Conservation (phyloP, 306 rosid species). For the Erythrophleum fordii region DNA sequence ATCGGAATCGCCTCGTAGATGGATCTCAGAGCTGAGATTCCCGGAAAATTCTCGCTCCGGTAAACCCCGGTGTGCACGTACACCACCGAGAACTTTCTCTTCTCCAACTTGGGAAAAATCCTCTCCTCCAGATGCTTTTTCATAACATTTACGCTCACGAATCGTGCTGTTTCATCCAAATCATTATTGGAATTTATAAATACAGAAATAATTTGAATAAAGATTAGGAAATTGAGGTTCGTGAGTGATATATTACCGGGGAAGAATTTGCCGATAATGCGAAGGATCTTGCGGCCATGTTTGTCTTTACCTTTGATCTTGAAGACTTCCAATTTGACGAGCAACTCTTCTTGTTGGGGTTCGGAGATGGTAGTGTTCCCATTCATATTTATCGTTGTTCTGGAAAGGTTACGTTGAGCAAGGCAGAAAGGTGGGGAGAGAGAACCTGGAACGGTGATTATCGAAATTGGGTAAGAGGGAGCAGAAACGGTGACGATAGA, state of each 20-base stretch:
- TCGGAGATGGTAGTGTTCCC: constrained; percentile 44
- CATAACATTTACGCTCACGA: constrained; percentile 66
- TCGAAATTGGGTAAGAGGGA: neutral
- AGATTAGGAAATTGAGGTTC: neutral
- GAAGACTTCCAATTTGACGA: constrained; percentile 73
- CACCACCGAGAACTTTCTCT: constrained; percentile 66
- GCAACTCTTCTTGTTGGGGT: constrained; percentile 57
- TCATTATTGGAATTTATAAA: neutral
- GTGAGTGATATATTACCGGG: constrained; percentile 54
- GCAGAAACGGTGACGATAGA: neutral
- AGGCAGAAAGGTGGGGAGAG: neutral
- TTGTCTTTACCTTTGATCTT: constrained; percentile 83
- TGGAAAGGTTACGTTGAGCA: neutral
- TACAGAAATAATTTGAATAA: neutral
- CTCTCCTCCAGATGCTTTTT: constrained; percentile 72
- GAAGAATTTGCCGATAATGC: constrained; percentile 80
- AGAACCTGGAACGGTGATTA: neutral
- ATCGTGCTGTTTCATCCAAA: constrained; percentile 53
- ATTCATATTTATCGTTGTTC: constrained; percentile 36
- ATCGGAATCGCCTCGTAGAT: constrained; percentile 85
- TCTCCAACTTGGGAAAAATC: constrained; percentile 66
- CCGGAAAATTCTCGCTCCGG: constrained; percentile 82
- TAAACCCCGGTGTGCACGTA: constrained; percentile 86
- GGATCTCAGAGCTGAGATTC: constrained; percentile 74
- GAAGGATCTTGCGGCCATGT: constrained; percentile 77